Evolutionary conservation across 257 asterid species (phyloP).

Genomic region (Plantago major): DNA sequence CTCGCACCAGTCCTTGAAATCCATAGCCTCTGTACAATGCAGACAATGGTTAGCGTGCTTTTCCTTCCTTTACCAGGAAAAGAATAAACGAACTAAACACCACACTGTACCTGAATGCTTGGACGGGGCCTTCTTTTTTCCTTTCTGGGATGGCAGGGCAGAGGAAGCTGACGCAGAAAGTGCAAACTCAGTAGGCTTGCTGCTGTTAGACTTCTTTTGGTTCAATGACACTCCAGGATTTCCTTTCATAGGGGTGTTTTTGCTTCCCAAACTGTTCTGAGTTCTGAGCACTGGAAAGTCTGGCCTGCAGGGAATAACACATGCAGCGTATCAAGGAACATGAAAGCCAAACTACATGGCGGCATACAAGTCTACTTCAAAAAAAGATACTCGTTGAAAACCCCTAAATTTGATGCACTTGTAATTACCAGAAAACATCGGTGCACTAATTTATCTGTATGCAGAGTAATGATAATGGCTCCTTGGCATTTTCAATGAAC

Average conservation of each 20-base stretch:
- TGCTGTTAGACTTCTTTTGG: conserved; percentile 50
- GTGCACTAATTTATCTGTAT: no score
- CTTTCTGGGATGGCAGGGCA: conserved; percentile 35
- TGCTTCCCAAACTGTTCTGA: conserved; percentile 62
- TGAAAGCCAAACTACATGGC: no score
- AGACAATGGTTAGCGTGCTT: conserved; percentile 1
- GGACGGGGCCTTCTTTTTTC: conserved; percentile 48
- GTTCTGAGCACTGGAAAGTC: conserved; percentile 71
- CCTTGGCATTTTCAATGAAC: no score
- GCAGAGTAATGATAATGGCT: no score
- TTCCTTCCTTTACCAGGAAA: background rate
- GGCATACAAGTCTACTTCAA: no score
- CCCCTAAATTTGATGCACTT: no score
- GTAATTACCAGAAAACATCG: no score
- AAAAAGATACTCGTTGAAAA: no score
- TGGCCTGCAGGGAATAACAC: conserved; percentile 42
- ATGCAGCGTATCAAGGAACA: background rate
- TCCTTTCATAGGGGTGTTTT: conserved; percentile 54
- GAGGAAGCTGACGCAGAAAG: conserved; percentile 36
- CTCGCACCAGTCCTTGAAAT: conserved; percentile 95
- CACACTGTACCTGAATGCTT: conserved; percentile 60
- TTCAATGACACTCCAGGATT: conserved; percentile 45
- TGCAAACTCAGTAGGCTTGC: conserved; percentile 40
- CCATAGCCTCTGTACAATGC: conserved; percentile 70
- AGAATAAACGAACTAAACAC: background rate